Evolutionary conservation across 352 stramenopile genomes (phyloP).

Genomic region (Globisporangium yorkense): DNA sequence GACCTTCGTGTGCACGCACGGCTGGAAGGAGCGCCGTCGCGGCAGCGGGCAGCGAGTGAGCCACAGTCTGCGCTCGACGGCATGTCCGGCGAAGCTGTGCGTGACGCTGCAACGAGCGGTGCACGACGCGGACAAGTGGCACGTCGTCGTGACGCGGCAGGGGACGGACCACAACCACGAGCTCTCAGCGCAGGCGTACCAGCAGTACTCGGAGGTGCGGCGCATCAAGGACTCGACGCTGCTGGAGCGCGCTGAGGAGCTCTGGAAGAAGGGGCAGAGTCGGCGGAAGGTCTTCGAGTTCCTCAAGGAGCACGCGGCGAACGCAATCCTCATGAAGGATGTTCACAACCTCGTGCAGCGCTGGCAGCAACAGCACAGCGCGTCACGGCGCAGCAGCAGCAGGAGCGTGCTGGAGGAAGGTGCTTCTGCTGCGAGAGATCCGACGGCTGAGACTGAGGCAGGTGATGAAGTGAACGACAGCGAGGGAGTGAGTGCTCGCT

Average conservation of each 20-base stretch:
- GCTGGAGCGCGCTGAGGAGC: constrained; percentile 44
- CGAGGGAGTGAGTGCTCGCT: not conserved
- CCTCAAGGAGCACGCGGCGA: constrained; percentile 53
- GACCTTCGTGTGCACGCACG: constrained; percentile 74
- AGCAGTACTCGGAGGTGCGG: constrained; percentile 65
- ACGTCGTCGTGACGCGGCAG: constrained; percentile 69
- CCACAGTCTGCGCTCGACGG: constrained; percentile 58
- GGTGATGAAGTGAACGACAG: not conserved
- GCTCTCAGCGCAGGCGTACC: constrained; percentile 42
- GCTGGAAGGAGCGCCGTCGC: constrained; percentile 65
- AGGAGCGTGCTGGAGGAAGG: not conserved
- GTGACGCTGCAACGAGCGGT: constrained; percentile 53
- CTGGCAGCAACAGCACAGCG: constrained; percentile 40
- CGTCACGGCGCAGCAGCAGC: not conserved
- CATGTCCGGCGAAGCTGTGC: constrained; percentile 62
- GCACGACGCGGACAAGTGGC: constrained; percentile 33
- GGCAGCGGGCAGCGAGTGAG: constrained; percentile 65
- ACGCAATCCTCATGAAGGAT: constrained; percentile 70
- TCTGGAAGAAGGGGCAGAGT: constrained; percentile 51
- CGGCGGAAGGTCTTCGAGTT: constrained; percentile 70
- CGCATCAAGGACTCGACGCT: constrained; percentile 55
- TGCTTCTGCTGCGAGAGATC: not conserved
- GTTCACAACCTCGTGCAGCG: constrained; percentile 73
- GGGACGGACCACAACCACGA: constrained; percentile 71
- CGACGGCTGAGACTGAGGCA: no score